Conservation (phyloP, 2,329 filamentous ascomycete genomes). For the Fusarium mundagurra region DNA sequence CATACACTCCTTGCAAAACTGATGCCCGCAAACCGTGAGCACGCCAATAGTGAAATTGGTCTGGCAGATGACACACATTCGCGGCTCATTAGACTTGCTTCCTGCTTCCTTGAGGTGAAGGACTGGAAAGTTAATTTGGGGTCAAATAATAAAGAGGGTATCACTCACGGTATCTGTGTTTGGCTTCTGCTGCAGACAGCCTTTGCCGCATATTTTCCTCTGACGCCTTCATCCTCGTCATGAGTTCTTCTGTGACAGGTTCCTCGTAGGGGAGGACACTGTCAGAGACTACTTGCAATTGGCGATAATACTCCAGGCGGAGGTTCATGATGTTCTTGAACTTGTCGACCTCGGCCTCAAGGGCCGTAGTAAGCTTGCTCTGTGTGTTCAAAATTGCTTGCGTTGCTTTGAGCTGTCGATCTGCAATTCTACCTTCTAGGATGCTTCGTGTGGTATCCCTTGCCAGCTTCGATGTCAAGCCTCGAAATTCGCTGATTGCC, state of each 20-base stretch:
- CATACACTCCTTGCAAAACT: slow-evolving; percentile 92
- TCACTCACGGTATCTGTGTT: slow-evolving; percentile 74
- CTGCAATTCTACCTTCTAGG: slow-evolving; percentile 73
- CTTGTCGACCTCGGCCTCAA: slow-evolving; percentile 77
- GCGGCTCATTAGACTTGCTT: slow-evolving; percentile 68
- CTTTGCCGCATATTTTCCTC: slow-evolving; percentile 61
- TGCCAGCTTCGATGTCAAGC: slow-evolving; percentile 66
- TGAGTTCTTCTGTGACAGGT: slow-evolving; percentile 60
- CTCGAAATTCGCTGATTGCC: slow-evolving; percentile 75
- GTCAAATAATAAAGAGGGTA: neutral
- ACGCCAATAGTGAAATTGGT: slow-evolving; percentile 79
- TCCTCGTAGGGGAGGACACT: slow-evolving; percentile 81
- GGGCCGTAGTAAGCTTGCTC: slow-evolving; percentile 55
- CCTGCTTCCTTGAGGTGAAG: slow-evolving; percentile 66
- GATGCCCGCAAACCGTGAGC: slow-evolving; percentile 88
- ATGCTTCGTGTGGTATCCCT: slow-evolving; percentile 62
- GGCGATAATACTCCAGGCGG: slow-evolving; percentile 88
- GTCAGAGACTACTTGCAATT: slow-evolving; percentile 91
- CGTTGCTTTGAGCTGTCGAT: slow-evolving; percentile 68
- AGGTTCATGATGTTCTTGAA: slow-evolving; percentile 85
- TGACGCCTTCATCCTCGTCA: slow-evolving; percentile 47
- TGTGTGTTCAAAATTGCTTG: slow-evolving; percentile 64
- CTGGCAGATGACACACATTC: slow-evolving; percentile 89
- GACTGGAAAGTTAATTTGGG: slow-evolving; percentile 50
- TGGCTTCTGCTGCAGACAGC: slow-evolving; percentile 73